Conservation (phyloP, 805 yeast species). For the Metschnikowia kunwiensis region DNA sequence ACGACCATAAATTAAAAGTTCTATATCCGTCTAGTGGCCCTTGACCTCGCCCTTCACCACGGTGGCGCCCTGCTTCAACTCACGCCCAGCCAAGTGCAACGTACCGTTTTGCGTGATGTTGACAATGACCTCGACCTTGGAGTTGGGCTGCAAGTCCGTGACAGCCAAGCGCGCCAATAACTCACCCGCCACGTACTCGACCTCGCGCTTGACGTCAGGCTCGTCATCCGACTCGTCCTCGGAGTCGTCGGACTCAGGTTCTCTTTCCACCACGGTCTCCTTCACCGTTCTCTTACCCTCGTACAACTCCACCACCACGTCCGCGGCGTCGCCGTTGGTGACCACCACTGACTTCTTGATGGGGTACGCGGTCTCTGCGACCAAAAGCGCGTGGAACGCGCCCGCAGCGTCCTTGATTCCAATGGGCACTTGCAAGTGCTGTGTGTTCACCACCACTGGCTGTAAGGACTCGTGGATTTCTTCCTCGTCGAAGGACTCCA, state of each 20-base stretch:
- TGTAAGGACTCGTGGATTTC: constrained; percentile 77
- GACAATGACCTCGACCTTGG: constrained; percentile 64
- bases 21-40: constrained; percentile 4
- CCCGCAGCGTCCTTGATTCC: constrained; percentile 79
- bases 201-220: constrained; percentile 81
- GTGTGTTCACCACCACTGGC: constrained; percentile 83
- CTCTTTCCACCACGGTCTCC: constrained; percentile 76
- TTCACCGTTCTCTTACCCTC: constrained; percentile 84
- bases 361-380: constrained; percentile 87
- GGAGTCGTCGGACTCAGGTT: constrained; percentile 45
- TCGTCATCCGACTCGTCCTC: constrained; percentile 69
- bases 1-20: too few species aligned
- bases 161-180: constrained; percentile 76
- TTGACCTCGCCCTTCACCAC: constrained; percentile 53
- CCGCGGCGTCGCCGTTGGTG: constrained; percentile 55
- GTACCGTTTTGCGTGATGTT: constrained; percentile 65
- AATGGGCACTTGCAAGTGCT: constrained; percentile 78
- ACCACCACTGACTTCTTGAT: constrained; percentile 72
- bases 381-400: constrained; percentile 66
- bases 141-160: constrained; percentile 61
- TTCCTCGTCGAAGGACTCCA: constrained; percentile 78
- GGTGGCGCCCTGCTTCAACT: constrained; percentile 55
- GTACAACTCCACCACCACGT: constrained; percentile 63
- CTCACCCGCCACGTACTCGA: constrained; percentile 67
- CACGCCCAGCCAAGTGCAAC: constrained; percentile 64